phyloP scores from a whole-genome alignment of 257 asterid genomes.

The Rehmannia glutinosa region DNA sequence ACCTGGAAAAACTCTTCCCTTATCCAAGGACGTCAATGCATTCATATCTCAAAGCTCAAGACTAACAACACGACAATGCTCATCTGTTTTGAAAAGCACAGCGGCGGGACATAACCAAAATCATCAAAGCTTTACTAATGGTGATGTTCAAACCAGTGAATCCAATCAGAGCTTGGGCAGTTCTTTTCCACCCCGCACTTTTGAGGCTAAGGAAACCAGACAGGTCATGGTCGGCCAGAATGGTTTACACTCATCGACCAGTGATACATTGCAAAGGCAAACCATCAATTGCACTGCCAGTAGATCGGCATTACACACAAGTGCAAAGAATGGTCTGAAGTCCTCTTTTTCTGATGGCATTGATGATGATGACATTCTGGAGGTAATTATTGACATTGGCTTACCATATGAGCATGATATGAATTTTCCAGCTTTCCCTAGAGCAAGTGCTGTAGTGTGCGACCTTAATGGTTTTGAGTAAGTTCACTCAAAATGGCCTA shows the following conservation, averaged over 20 bases:
- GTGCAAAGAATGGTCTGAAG: conserved; percentile 21
- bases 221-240: conserved; percentile 29
- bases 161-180: conserved; percentile 23
- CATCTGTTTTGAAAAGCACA: conserved; percentile 30
- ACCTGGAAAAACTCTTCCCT: conserved; percentile 76
- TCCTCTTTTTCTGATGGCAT: conserved; percentile 28
- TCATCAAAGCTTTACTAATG: conserved; percentile 29
- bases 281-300: conserved; percentile 25
- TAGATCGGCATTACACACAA: conserved; percentile 29
- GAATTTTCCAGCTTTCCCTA: conserved; percentile 3
- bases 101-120: conserved; percentile 27
- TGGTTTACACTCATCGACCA: conserved; percentile 19
- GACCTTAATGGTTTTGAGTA: conserved; percentile 1
- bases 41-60: conserved; percentile 38
- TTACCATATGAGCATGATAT: conserved; percentile 8
- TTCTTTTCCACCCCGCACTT: conserved; percentile 28
- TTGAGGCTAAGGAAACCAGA: conserved; percentile 38
- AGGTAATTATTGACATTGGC: conserved; percentile 47
- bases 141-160: conserved; percentile 26
- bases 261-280: conserved; percentile 28
- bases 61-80: conserved; percentile 31
- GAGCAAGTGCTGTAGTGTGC: not conserved
- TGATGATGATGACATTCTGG: conserved; percentile 77
- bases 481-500: not conserved
- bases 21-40: conserved; percentile 33